These are phyloP conservation scores for Ciborinia camelliae DNA, from an alignment of 2,329 filamentous ascomycete genomes.

Conservation along the genomic window DNA sequence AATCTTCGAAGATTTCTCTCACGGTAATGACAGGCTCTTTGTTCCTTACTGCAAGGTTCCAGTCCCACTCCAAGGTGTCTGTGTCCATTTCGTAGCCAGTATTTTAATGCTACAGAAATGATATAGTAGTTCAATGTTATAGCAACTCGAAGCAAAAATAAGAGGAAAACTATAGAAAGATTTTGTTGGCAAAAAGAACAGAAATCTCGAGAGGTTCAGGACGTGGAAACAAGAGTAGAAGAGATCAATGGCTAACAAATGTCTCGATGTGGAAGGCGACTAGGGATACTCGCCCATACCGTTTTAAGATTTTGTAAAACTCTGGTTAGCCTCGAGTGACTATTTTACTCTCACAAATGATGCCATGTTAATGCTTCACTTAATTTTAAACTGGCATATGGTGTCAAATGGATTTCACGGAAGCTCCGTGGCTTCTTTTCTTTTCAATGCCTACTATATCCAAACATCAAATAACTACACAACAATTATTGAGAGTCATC, in stretches of 20 bases:
- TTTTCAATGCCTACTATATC: not conserved
- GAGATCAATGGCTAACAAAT: not conserved
- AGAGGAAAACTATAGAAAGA: not conserved
- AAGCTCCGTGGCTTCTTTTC: not conserved
- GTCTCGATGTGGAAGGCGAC: not conserved
- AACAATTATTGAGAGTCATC: not conserved
- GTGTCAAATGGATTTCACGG: not conserved
- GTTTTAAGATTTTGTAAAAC: not conserved
- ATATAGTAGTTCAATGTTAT: not conserved
- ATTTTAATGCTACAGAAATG: not conserved
- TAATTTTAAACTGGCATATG: not conserved
- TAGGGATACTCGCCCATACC: not conserved
- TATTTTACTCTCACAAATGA: not conserved
- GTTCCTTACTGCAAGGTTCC: not conserved
- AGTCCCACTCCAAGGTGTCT: not conserved
- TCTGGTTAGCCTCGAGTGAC: not conserved
- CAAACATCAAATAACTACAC: not conserved
- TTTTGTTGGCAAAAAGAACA: not conserved
- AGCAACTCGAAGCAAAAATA: not conserved
- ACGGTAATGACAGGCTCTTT: conserved; percentile 2
- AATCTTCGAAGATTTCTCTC: conserved; percentile 7
- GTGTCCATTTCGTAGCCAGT: not conserved
- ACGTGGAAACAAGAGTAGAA: not conserved
- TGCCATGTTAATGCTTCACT: not conserved
- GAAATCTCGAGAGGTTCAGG: not conserved